phyloP scores from a whole-genome alignment of 176 grass and related monocot genomes.

The Areca catechu region DNA sequence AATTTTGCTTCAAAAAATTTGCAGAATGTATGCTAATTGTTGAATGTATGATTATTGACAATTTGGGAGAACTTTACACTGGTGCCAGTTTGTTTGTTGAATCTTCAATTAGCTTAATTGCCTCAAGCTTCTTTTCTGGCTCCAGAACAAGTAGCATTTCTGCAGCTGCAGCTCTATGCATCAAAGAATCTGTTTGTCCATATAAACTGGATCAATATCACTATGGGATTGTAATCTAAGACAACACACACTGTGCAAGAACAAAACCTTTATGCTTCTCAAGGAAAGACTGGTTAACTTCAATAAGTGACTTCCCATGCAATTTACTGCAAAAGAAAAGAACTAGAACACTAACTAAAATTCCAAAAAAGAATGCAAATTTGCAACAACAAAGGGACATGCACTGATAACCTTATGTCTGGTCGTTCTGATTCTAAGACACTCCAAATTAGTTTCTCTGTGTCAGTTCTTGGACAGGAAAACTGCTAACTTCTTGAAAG shows the following conservation, averaged over 20 bases:
- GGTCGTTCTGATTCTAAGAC: constrained; percentile 78
- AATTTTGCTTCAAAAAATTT: neutral
- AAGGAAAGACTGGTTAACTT: constrained; percentile 71
- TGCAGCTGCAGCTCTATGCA: constrained; percentile 70
- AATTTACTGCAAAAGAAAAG: constrained; percentile 58
- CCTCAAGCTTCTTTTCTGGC: constrained; percentile 64
- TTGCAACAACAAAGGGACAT: constrained; percentile 2
- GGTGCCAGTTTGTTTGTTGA: constrained; percentile 53
- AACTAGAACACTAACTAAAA: no score
- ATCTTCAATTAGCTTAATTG: constrained; percentile 93
- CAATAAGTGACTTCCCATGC: constrained; percentile 75
- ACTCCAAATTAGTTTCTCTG: constrained; percentile 85
- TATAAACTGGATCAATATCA: no score
- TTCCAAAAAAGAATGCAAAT: neutral
- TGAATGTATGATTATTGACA: no score
- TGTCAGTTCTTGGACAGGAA: constrained; percentile 59
- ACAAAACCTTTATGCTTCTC: constrained; percentile 71
- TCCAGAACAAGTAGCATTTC: constrained; percentile 92
- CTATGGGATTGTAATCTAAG: neutral
- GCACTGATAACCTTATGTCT: constrained; percentile 58
- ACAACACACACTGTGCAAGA: neutral
- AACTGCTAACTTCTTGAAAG: constrained; percentile 69
- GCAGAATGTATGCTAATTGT: no score
- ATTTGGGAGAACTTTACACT: constrained; percentile 37
- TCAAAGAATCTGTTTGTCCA: constrained; percentile 57